Percentiles rank a stretch among this genome's conserved stretches.
Conservation (phyloP, 2,329 filamentous ascomycete species). For the Teratosphaeria destructans region DNA sequence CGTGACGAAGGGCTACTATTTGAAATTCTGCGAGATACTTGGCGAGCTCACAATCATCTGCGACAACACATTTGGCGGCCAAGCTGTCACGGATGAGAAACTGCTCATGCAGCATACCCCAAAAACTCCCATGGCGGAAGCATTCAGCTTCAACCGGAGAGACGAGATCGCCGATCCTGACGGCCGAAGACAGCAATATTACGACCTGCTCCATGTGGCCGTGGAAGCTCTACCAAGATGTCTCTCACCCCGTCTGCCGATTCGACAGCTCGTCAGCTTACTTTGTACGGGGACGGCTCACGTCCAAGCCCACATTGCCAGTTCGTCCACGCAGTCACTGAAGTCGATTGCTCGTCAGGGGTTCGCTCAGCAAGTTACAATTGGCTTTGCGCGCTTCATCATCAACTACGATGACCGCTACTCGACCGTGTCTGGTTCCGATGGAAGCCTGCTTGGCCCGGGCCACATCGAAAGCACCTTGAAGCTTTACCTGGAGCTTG, state of each 20-base stretch:
- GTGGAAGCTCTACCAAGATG: constrained; percentile 94
- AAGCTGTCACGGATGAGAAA: constrained; percentile 90
- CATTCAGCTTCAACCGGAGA: constrained; percentile 77
- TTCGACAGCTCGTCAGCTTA: constrained; percentile 87
- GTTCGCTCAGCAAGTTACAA: constrained; percentile 89
- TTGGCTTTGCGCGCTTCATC: constrained; percentile 93
- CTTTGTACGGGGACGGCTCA: constrained; percentile 95
- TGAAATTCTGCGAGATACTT: constrained; percentile 85
- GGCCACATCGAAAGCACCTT: constrained; percentile 92
- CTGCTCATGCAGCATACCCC: constrained; percentile 63
- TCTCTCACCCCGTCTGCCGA: constrained; percentile 77
- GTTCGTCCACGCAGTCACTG: constrained; percentile 81
- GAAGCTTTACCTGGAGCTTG: constrained; percentile 80
- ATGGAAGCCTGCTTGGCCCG: constrained; percentile 89
- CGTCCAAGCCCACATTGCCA: constrained; percentile 82
- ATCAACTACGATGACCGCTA: constrained; percentile 98
- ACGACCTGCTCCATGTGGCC: constrained; percentile 88
- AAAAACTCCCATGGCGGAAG: constrained; percentile 90
- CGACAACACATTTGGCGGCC: constrained; percentile 92
- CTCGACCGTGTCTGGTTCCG: constrained; percentile 72
- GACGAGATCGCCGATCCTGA: constrained; percentile 64
- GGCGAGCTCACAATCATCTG: constrained; percentile 94
- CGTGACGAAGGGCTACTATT: constrained; percentile 72
- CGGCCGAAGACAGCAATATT: constrained; percentile 89
- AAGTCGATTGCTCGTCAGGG: constrained; percentile 92